phyloP scores from a whole-genome alignment of 495 filamentous ascomycete genomes.

The Paragyromitra xinjiangensis region DNA sequence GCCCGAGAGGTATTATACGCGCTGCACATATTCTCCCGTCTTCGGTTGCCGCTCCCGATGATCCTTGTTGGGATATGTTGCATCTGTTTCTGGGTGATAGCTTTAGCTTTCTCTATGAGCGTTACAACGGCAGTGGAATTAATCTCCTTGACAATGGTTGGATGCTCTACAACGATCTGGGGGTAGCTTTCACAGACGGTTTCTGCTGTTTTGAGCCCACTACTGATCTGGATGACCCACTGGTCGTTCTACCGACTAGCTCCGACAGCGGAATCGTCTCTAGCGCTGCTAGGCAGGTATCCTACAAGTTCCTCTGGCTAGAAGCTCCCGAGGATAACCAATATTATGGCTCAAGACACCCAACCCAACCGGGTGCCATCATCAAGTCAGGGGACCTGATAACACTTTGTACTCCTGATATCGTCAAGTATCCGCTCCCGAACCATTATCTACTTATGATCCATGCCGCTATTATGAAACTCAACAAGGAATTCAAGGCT shows the following conservation, averaged over 20 bases:
- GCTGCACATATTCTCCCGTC: slow-evolving; percentile 8
- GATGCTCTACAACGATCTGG: neutral
- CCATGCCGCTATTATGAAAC: neutral
- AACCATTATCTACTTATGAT: slow-evolving; percentile 7
- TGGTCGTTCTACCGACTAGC: neutral
- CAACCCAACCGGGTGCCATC: neutral
- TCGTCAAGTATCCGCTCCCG: neutral
- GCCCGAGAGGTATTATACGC: neutral
- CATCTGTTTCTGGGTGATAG: neutral
- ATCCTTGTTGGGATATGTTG: neutral
- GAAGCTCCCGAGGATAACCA: neutral
- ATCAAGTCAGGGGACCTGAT: neutral
- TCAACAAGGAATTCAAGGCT: neutral
- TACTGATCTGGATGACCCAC: neutral
- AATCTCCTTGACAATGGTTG: neutral
- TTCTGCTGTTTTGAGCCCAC: neutral
- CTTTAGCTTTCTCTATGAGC: neutral
- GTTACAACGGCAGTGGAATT: neutral
- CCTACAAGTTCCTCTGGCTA: neutral
- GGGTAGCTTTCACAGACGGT: neutral
- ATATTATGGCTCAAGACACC: neutral
- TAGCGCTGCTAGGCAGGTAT: neutral
- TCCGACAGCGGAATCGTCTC: neutral
- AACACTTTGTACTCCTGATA: neutral
- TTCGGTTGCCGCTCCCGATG: neutral